Base-by-base conservation (phyloP, 2,329 filamentous ascomycete species). In the Xylaria sp. region DNA sequence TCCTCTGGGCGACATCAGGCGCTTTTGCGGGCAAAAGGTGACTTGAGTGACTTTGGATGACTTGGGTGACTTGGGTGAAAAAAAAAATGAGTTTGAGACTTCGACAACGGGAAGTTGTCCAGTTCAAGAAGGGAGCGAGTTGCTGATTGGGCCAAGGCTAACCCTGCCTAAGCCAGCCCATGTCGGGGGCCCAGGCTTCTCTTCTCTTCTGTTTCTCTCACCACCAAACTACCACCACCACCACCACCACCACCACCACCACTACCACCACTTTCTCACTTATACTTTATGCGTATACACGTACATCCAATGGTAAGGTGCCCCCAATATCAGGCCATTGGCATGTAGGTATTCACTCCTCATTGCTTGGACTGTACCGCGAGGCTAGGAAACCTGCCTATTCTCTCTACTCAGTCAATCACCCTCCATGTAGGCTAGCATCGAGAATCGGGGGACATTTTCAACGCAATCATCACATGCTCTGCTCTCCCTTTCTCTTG, bases 101-200 rank as follows among this genome's bases (percentile, higher is more conserved):
- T 68, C 32, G 60, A 56, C 12, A 32, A 55, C 55, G 7, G 23
- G 64, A 56, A 60, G 65, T 64, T 71, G 69, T 64, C 68, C 63
- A 64, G 63, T 66, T 69, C 63, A 56, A 69, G 68, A 69, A 70
- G 46, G 66, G 64, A 60, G 66, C 63, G 25, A 69, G 61, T 70
- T 69, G 63, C 69, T 70, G 69, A 70, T 70, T 69, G 67, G 67
- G 65, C 41, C 60, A 36, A 60, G 66, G 23, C 56, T 41, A 66
- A 66, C 62, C 68, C 61, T 68, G 61, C 60, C 58, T 46, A 50
- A 18, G 53, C 53, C 20, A 57, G 53, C 53, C 53, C 20, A 43
- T 43, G 18, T 18, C 18, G 6, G 18, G 18, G 39, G 39, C 5
- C 58, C 48, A 63, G 52, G 46, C 67, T 67, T 50, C 55, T 43